These are phyloP conservation scores for Ephemerocybe angulata DNA, from an alignment of 768 basidiomycete genomes.

Conservation along the genomic window DNA sequence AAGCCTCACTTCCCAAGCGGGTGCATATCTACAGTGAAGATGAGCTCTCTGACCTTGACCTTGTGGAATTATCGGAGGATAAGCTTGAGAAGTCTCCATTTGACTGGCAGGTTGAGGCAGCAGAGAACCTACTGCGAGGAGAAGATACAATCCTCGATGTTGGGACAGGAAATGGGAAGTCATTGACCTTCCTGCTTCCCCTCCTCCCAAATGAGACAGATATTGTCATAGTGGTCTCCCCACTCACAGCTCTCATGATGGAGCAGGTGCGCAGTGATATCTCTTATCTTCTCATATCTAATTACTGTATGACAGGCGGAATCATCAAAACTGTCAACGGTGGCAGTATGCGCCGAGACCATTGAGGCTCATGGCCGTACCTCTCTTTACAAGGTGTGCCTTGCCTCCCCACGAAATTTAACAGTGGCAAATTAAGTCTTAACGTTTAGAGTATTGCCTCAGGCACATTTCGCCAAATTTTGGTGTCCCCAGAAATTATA, in stretches of 20 bases:
- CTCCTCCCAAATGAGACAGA: slow-evolving; percentile 12
- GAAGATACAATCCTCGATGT: slow-evolving; percentile 21
- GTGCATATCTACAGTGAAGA: background rate
- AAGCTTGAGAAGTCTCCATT: background rate
- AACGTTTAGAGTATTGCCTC: background rate
- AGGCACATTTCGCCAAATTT: background rate
- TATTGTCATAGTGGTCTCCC: slow-evolving; percentile 3
- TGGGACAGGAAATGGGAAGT: slow-evolving; percentile 15
- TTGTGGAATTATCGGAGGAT: background rate
- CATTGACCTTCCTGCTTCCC: slow-evolving; percentile 9
- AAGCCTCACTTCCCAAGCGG: background rate
- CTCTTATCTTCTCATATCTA: background rate
- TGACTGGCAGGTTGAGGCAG: background rate
- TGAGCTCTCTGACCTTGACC: background rate
- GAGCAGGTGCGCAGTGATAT: background rate
- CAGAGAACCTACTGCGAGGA: slow-evolving; percentile 7
- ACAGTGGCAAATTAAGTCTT: background rate
- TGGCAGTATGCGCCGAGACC: too few relatives aligned
- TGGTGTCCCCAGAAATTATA: slow-evolving; percentile 19
- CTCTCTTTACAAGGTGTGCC: too few relatives aligned
- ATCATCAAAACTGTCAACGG: too few relatives aligned
- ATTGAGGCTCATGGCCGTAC: too few relatives aligned
- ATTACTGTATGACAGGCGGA: background rate
- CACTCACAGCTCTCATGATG: background rate
- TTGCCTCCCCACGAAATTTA: too few relatives aligned